Evolutionary conservation across 2,329 filamentous ascomycete species (phyloP).

Genomic region (Xylaria sp.): DNA sequence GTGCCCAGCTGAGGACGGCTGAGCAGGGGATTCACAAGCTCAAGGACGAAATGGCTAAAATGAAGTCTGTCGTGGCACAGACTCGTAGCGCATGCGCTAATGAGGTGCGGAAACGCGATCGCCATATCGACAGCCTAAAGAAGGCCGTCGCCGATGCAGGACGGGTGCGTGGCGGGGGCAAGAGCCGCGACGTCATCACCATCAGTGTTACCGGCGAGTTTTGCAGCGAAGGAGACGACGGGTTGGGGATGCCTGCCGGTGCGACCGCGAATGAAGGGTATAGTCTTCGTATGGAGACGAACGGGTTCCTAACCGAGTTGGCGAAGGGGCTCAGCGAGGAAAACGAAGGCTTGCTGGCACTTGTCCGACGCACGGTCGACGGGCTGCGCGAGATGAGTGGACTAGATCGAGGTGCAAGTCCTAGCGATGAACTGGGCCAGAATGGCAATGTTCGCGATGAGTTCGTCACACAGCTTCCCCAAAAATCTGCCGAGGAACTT

Average conservation of each 20-base stretch:
- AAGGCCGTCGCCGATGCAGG: slow-evolving; percentile 80
- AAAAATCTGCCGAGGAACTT: slow-evolving; percentile 70
- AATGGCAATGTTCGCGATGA: slow-evolving; percentile 12
- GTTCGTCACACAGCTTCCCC: slow-evolving; percentile 37
- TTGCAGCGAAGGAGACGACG: slow-evolving; percentile 61
- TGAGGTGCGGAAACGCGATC: slow-evolving; percentile 88
- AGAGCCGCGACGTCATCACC: slow-evolving; percentile 64
- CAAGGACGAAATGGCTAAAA: slow-evolving; percentile 82
- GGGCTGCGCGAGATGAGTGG: slow-evolving; percentile 77
- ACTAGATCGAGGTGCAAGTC: slow-evolving; percentile 51
- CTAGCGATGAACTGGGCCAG: slow-evolving; percentile 39
- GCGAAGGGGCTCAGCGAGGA: slow-evolving; percentile 88
- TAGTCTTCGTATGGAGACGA: slow-evolving; percentile 85
- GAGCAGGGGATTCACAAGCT: slow-evolving; percentile 79
- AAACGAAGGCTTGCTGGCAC: slow-evolving; percentile 81
- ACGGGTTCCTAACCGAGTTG: slow-evolving; percentile 86
- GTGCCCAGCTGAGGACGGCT: slow-evolving; percentile 75
- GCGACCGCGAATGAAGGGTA: slow-evolving; percentile 64
- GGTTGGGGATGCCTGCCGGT: slow-evolving; percentile 44
- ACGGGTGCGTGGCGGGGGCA: slow-evolving; percentile 67
- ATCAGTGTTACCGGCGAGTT: slow-evolving; percentile 69
- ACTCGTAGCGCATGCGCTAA: slow-evolving; percentile 88
- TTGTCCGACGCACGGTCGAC: slow-evolving; percentile 76
- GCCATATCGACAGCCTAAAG: slow-evolving; percentile 89
- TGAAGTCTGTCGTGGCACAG: slow-evolving; percentile 83